Evolutionary conservation across 1,284 basidiomycete species (phyloP), one percentile per base, ranked within the genome.

Genomic region (Ustanciosporium gigantosporum): DNA sequence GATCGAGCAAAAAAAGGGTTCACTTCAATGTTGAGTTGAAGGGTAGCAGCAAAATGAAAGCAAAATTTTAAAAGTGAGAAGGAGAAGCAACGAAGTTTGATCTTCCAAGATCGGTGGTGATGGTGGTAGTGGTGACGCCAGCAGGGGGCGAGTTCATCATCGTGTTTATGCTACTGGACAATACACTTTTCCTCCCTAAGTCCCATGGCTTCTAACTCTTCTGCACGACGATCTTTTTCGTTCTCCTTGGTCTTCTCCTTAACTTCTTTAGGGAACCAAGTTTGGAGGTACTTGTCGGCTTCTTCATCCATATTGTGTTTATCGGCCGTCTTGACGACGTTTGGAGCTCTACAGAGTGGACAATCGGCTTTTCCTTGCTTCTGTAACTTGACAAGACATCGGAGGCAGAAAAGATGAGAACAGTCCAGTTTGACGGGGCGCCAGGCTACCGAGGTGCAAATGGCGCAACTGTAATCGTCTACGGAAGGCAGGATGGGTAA

Each of bases 351-450:
- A 77, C 93, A 97, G 75, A 95, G 84, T 1, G 93, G 93, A 77
- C 93, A 97, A 59, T 88, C 82, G 11, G 81, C 84, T 68, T 88
- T 86, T 0, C 86, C 85, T 14, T 87, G 82, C 72, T 88, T 89
- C 80, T 97, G 93, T 85, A 97, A 88, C 81, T 96, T 95, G 38
- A 91, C 90, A 15, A 97, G 81, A 77, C 92, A 95, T 40, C 86
- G 84, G 48, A 84, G 89, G 68, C 92, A 96, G 79, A 95, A 95
- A n/a, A 94, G 80, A 78, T 96, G 93, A 0, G 87, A 83, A 67
- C 93, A 97, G 21, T 80, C 79, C 3, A 97, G 82, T 4, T 91
- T 82, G 46, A 97, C 90, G 8, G 76, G 70, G 17, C 74, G 52
- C 68, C 70, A 81, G 8, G 79, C 80, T 9, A 81, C 70, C 23